phyloP scores from a whole-genome alignment of 1,139 yeast genomes.

The Candida sojae region DNA sequence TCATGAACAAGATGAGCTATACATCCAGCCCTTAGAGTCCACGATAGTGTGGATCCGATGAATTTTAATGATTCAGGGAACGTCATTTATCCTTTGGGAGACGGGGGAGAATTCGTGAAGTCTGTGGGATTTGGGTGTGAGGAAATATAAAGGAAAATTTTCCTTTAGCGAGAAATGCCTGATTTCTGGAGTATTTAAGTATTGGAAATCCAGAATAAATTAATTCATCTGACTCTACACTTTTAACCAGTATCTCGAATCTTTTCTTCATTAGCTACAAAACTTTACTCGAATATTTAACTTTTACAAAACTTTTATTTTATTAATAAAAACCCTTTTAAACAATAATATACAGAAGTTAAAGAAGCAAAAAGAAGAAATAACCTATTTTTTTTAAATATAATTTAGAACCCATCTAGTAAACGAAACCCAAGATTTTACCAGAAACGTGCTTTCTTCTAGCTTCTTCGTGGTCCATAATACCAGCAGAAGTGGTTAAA shows the following conservation, averaged over 20 bases:
- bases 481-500: slow-evolving; percentile 98
- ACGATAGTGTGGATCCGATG: slow-evolving; percentile 35
- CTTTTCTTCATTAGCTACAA: neutral
- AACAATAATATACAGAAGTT: slow-evolving; percentile 1
- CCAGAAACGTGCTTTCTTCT: slow-evolving; percentile 99
- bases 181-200: no score
- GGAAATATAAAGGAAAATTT: no score
- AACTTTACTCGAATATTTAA: no score
- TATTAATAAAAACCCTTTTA: neutral
- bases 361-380: neutral
- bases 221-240: no score
- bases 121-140: no score
- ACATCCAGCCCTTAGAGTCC: slow-evolving; percentile 66
- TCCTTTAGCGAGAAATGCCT: no score
- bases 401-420: slow-evolving; percentile 44
- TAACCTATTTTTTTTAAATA: no score
- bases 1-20: slow-evolving; percentile 67
- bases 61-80: slow-evolving; percentile 29
- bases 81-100: slow-evolving; percentile 9
- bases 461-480: slow-evolving; percentile 99
- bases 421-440: slow-evolving; percentile 94
- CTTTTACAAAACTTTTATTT: neutral
- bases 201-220: no score
- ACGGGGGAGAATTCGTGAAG: no score
- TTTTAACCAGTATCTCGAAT: neutral